Conservation (phyloP, 306 rosid genomes). For the Malus sylvestris region DNA sequence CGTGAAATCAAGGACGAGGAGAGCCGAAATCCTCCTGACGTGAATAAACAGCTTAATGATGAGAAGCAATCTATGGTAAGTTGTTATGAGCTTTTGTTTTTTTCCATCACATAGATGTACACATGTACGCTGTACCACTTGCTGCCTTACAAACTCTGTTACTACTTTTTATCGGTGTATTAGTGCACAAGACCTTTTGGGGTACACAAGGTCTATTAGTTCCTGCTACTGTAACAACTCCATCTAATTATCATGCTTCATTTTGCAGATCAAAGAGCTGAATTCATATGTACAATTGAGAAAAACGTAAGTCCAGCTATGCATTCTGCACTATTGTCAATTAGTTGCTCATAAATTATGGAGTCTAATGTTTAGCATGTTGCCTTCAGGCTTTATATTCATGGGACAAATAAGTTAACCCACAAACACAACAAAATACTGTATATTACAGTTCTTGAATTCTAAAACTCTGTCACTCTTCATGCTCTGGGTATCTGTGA, state of each 20-base stretch:
- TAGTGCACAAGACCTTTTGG: neutral
- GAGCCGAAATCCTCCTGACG: conserved; percentile 72
- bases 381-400: neutral
- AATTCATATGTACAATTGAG: conserved; percentile 89
- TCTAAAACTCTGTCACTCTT: neutral
- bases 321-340: conserved; percentile 7
- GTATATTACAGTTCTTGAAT: neutral
- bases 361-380: neutral
- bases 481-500: neutral
- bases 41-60: conserved; percentile 92
- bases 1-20: conserved; percentile 91
- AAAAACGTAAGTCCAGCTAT: conserved; percentile 69
- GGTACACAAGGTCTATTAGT: neutral
- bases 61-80: conserved; percentile 93
- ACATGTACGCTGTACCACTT: conserved; percentile 1
- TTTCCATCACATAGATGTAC: neutral
- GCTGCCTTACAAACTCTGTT: neutral
- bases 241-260: neutral
- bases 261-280: conserved; percentile 96
- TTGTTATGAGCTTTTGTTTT: conserved; percentile 13
- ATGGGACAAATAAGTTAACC: neutral
- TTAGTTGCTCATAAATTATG: neutral
- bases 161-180: neutral
- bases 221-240: conserved; percentile 3
- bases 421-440: neutral